These are phyloP conservation scores for Diplogelasinospora grovesii DNA, from an alignment of 495 filamentous ascomycete species.

Conservation along the genomic window DNA sequence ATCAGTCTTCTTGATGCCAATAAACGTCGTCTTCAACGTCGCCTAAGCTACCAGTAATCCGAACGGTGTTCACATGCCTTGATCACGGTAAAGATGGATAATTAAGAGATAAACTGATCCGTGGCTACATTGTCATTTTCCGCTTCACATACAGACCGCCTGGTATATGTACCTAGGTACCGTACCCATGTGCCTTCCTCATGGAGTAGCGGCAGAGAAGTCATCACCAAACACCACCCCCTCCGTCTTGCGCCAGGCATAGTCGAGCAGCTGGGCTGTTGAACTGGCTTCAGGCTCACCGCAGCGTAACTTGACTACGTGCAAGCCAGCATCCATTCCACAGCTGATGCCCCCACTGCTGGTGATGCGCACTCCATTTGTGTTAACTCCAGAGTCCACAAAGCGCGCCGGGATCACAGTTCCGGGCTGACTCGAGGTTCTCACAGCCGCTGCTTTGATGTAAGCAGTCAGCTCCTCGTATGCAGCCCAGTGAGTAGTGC, in stretches of 20 bases:
- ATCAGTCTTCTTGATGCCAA: no score
- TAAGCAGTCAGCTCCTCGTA: background rate
- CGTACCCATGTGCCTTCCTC: no score
- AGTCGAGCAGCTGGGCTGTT: conserved; percentile 6
- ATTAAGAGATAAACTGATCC: no score
- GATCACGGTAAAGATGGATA: no score
- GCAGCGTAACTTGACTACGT: conserved; percentile 2
- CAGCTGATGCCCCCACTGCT: conserved; percentile 11
- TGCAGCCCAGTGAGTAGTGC: conserved; percentile 10
- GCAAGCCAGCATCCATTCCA: conserved; percentile 8
- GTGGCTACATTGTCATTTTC: no score
- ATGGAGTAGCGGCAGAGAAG: background rate
- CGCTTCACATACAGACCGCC: no score
- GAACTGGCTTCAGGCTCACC: conserved; percentile 3
- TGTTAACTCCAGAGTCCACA: conserved; percentile 7
- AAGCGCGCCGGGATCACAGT: conserved; percentile 8
- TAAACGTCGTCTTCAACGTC: no score
- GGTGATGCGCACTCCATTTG: conserved; percentile 6
- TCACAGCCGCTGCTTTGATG: background rate
- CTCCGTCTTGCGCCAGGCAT: conserved; percentile 13
- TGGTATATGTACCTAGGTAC: no score
- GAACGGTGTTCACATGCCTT: no score
- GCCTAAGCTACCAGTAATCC: no score
- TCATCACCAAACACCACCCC: conserved; percentile 4
- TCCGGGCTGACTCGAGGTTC: background rate